These are phyloP conservation scores for Bimuria novae-zelandiae DNA, from an alignment of 2,329 filamentous ascomycete species.

Conservation along the genomic window DNA sequence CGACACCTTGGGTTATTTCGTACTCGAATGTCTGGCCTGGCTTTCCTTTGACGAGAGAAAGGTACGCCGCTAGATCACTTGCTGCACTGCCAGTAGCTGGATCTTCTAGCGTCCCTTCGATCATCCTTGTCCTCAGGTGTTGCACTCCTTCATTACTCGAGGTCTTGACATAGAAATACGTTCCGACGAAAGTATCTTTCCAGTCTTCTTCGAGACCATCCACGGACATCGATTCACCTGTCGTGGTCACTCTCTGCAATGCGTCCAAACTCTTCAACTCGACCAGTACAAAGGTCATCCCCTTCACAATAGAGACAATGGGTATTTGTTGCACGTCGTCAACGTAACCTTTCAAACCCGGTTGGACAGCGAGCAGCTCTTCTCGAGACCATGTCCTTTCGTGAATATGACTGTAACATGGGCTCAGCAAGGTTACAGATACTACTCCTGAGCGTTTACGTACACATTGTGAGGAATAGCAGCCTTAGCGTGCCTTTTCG, in stretches of 20 bases:
- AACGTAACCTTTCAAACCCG: slow-evolving; percentile 34
- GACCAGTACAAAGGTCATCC: slow-evolving; percentile 74
- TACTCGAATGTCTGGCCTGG: slow-evolving; percentile 43
- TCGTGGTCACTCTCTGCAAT: slow-evolving; percentile 53
- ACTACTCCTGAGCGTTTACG: slow-evolving; percentile 52
- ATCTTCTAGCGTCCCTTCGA: slow-evolving; percentile 55
- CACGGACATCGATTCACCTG: slow-evolving; percentile 38
- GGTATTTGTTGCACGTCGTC: slow-evolving; percentile 27
- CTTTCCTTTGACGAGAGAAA: slow-evolving; percentile 48
- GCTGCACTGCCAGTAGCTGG: slow-evolving; percentile 58
- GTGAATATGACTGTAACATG: slow-evolving; percentile 30
- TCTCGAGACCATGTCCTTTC: slow-evolving; percentile 25
- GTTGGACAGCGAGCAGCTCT: slow-evolving; percentile 41
- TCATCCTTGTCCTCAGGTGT: slow-evolving; percentile 64
- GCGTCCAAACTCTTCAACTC: slow-evolving; percentile 64
- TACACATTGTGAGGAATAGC: slow-evolving; percentile 70
- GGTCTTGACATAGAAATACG: slow-evolving; percentile 64
- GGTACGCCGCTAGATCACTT: slow-evolving; percentile 51
- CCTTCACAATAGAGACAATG: slow-evolving; percentile 64
- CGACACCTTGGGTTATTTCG: slow-evolving; percentile 55
- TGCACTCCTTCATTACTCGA: slow-evolving; percentile 30
- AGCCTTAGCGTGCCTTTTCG: slow-evolving; percentile 58
- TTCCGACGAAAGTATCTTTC: slow-evolving; percentile 57
- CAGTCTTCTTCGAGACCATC: slow-evolving; percentile 53
- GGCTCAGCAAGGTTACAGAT: slow-evolving; percentile 27